Evolutionary conservation across 108 stramenopile species (phyloP).

Genomic region (Cyclotella distinguenda): DNA sequence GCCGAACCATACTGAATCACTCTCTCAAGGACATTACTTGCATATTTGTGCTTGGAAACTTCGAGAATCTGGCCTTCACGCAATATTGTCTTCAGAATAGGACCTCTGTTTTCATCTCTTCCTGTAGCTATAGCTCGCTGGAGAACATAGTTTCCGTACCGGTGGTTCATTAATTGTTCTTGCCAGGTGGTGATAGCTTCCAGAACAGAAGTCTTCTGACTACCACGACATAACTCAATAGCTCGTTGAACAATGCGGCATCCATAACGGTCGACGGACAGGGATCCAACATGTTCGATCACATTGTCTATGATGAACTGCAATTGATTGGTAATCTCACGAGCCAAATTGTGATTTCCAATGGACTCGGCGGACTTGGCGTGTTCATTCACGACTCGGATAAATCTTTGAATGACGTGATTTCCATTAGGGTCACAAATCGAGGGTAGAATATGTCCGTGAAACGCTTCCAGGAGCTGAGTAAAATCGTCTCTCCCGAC

Average conservation of each 20-base stretch:
- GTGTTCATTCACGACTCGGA: conserved; percentile 72
- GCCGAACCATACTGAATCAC: conserved; percentile 83
- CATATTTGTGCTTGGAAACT: conserved; percentile 93
- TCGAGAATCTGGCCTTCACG: conserved; percentile 43
- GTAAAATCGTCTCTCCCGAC: conserved; percentile 65
- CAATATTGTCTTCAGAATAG: not conserved
- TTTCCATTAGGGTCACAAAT: conserved; percentile 96
- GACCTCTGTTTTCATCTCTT: not conserved
- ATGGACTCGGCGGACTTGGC: conserved; percentile 31
- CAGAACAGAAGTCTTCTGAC: conserved; percentile 61
- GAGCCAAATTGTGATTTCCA: conserved; percentile 25
- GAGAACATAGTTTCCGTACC: conserved; percentile 46
- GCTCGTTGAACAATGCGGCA: conserved; percentile 94
- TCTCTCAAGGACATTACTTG: conserved; percentile 95
- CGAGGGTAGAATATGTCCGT: conserved; percentile 77
- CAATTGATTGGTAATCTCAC: conserved; percentile 65
- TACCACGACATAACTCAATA: conserved; percentile 82
- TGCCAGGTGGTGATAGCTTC: conserved; percentile 57
- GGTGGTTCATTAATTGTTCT: conserved; percentile 67
- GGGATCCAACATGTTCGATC: conserved; percentile 65
- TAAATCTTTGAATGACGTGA: conserved; percentile 95
- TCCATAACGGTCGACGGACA: conserved; percentile 92
- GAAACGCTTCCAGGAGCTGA: conserved; percentile 75
- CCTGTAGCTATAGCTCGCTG: conserved; percentile 3
- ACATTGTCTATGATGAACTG: conserved; percentile 93